These are phyloP conservation scores for Phytophthora multivora DNA, from an alignment of 352 stramenopile species.

Conservation along the genomic window DNA sequence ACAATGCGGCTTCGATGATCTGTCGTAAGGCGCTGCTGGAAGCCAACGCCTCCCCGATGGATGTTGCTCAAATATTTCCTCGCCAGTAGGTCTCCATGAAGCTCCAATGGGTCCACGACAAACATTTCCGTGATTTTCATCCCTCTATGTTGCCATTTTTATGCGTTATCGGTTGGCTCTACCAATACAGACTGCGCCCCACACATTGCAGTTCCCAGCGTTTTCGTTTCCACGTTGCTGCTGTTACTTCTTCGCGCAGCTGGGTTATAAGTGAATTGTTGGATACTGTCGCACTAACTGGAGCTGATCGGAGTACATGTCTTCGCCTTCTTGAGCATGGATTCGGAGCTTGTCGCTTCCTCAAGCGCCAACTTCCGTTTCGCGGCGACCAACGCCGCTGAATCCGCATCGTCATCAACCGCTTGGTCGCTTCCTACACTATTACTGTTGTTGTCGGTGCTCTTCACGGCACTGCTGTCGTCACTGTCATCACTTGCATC, in stretches of 20 bases:
- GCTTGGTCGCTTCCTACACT: constrained; percentile 28
- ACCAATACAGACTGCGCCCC: constrained; percentile 36
- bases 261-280: constrained; percentile 28
- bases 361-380: constrained; percentile 74
- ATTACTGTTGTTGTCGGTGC: constrained; percentile 38
- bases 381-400: constrained; percentile 29
- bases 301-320: constrained; percentile 74
- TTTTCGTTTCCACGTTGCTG: constrained; percentile 14
- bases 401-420: constrained; percentile 17
- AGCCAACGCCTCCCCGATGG: constrained; percentile 22
- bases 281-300: constrained; percentile 35
- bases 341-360: constrained; percentile 53
- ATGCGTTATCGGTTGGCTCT: constrained; percentile 41
- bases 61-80: constrained; percentile 35
- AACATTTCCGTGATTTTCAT: constrained; percentile 31
- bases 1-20: constrained; percentile 36
- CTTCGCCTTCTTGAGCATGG: constrained; percentile 77
- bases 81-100: constrained; percentile 11
- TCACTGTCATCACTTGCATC: neutral
- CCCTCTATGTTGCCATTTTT: constrained; percentile 44
- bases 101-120: neutral
- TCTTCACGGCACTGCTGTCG: constrained; percentile 11
- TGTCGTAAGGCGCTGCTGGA: constrained; percentile 41
- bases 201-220: constrained; percentile 16
- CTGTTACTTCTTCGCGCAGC: constrained; percentile 28